Base-by-base conservation (phyloP, 2,329 filamentous ascomycete species). In the Triangularia verruculosa region DNA sequence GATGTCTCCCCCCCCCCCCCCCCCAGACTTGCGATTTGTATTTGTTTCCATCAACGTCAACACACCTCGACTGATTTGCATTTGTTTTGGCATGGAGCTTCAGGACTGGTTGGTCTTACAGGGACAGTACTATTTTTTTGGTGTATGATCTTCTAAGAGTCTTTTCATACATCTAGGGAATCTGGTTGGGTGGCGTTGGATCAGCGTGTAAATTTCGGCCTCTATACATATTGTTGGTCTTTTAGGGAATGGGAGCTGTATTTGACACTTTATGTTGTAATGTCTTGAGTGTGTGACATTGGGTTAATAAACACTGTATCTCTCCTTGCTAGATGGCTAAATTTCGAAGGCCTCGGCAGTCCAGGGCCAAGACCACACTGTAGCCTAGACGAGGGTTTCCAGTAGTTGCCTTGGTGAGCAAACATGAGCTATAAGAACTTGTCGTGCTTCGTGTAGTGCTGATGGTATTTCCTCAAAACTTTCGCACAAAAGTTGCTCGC, bases 1-100 rank as follows among this genome's bases (percentile, higher is more conserved):
- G 39, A n/a, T 11, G n/a, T n/a, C n/a, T n/a, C n/a, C n/a, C n/a
- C n/a, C n/a, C n/a, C 27, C 27, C 27, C 27, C 27, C 27, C 9
- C n/a, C n/a, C n/a, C 7, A 1, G 24, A 11, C 39, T 47, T 20
- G 39, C n/a, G n/a, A n/a, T n/a, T 47, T 47, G 17, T 20, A 3
- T 47, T 47, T n/a, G 4, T 39, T 24, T 53, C n/a, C 8, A 13
- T 25, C 32, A 11, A n/a, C 15, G 25, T n/a, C n/a, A 24, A 17
- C 27, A 28, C n/a, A n/a, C n/a, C 53, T n/a, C 15, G 51, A 12
- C 12, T 32, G 54, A 32, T 9, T 47, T 47, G 39, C 56, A 24
- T 58, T 32, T 39, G 11, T 58, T 22, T 32, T 43, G 56, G 56
- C 22, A 58, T 39, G 56, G 56, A 58, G 17, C 56, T 39, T 34